These are phyloP conservation scores for Backusella australiensis DNA, from an alignment of 192 early-diverging fungal species.

Conservation along the genomic window DNA sequence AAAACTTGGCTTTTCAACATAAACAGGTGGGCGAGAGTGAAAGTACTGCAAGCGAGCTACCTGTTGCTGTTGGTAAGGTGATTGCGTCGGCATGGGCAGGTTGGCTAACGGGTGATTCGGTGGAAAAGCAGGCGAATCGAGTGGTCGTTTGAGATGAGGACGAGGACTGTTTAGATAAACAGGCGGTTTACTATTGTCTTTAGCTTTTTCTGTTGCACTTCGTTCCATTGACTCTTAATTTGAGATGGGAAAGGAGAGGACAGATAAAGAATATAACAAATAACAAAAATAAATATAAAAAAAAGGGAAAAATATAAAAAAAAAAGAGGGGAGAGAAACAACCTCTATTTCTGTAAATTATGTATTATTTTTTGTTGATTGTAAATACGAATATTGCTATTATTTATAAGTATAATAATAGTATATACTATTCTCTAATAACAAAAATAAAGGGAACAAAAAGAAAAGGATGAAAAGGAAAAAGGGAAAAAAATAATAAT, in stretches of 20 bases:
- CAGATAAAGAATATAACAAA: not conserved
- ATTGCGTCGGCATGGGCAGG: slow-evolving; percentile 14
- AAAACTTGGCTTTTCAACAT: slow-evolving; percentile 41
- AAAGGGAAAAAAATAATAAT: not conserved
- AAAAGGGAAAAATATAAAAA: not conserved
- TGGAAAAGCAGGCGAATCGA: slow-evolving; percentile 14
- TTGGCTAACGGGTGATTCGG: slow-evolving; percentile 28
- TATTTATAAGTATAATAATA: not conserved
- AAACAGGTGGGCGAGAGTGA: slow-evolving; percentile 32
- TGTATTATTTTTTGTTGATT: not conserved
- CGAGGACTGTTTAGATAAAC: slow-evolving; percentile 19
- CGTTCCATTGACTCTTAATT: not conserved
- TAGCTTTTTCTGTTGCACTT: not conserved
- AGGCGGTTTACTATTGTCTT: slow-evolving; percentile 9
- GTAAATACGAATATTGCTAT: too few species aligned
- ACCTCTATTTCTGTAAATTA: not conserved
- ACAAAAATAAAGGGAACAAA: not conserved
- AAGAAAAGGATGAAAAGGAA: not conserved
- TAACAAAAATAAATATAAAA: not conserved
- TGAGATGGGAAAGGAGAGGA: not conserved
- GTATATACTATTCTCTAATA: not conserved
- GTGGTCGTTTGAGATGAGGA: slow-evolving; percentile 11
- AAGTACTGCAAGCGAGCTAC: slow-evolving; percentile 26
- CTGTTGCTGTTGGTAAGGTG: slow-evolving; percentile 28
- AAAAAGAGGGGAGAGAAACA: not conserved